A percentile compares a stretch with the other conserved stretches of the same genome.
phyloP scores from a whole-genome alignment of 768 basidiomycete species.

The Rhizopogon vinicolor region DNA sequence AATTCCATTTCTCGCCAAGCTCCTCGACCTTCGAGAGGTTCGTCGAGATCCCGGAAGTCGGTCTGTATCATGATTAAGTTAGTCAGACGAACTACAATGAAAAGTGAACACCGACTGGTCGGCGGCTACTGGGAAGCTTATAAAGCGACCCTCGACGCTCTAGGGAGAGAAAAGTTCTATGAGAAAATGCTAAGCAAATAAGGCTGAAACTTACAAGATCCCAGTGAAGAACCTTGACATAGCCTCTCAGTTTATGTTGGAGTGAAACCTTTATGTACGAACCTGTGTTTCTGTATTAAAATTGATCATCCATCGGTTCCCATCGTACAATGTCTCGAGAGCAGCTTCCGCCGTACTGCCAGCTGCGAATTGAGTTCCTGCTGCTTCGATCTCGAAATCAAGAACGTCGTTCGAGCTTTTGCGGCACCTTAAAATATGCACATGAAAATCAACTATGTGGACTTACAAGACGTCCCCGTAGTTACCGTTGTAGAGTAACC shows the following conservation, averaged over 20 bases:
- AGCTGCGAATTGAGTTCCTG: conserved; percentile 55
- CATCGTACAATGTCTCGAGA: conserved; percentile 53
- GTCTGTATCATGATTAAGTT: conserved; percentile 30
- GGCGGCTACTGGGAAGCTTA: conserved; percentile 57
- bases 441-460: background rate
- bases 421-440: background rate
- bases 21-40: conserved; percentile 47
- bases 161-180: conserved; percentile 18
- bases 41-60: conserved; percentile 51
- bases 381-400: conserved; percentile 55
- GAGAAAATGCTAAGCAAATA: background rate
- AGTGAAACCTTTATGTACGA: background rate
- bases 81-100: background rate
- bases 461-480: conserved; percentile 53
- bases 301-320: conserved; percentile 68
- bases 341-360: conserved; percentile 36
- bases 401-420: conserved; percentile 57
- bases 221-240: conserved; percentile 46
- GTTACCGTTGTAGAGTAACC: conserved; percentile 70
- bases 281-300: conserved; percentile 50
- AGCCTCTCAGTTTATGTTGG: background rate
- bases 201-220: conserved; percentile 51
- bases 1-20: conserved; percentile 52
- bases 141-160: conserved; percentile 63
- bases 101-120: conserved; percentile 30